A percentile compares a stretch with the other conserved stretches of the same genome.
Conservation (phyloP, 2,329 filamentous ascomycete genomes). For the Sporothrix schenckii region DNA sequence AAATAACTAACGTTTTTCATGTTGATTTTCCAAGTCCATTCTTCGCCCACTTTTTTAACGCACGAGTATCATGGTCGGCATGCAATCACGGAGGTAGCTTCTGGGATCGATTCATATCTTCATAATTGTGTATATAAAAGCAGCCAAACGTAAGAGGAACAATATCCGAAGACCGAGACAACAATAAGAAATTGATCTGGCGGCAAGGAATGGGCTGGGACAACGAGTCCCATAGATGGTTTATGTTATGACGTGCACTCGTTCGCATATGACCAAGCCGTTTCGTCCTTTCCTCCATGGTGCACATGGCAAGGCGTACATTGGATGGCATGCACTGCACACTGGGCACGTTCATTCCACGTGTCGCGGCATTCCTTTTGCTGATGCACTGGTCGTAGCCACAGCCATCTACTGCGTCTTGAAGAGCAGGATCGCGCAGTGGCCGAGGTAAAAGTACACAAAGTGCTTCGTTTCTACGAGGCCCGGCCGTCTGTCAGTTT, state of each 20-base stretch:
- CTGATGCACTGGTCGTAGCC: background rate
- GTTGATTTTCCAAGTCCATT: too few relatives aligned
- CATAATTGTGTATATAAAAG: conserved; percentile 4
- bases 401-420: conserved; percentile 80
- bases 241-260: too few relatives aligned
- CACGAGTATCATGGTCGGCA: background rate
- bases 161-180: background rate
- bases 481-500: background rate
- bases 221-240: background rate
- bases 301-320: background rate
- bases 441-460: conserved; percentile 99
- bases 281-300: background rate
- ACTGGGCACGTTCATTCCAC: background rate
- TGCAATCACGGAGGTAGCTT: background rate
- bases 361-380: background rate
- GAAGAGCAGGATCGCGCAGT: conserved; percentile 97
- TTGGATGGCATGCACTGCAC: background rate
- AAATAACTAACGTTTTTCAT: background rate
- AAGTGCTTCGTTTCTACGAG: conserved; percentile 94
- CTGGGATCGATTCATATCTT: conserved; percentile 11
- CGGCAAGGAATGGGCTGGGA: background rate
- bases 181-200: background rate
- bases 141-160: background rate
- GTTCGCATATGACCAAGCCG: too few relatives aligned
- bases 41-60: too few relatives aligned